These are phyloP conservation scores for Cutaneotrichosporon arboriforme DNA, from an alignment of 1,284 basidiomycete species.

Conservation along the genomic window DNA sequence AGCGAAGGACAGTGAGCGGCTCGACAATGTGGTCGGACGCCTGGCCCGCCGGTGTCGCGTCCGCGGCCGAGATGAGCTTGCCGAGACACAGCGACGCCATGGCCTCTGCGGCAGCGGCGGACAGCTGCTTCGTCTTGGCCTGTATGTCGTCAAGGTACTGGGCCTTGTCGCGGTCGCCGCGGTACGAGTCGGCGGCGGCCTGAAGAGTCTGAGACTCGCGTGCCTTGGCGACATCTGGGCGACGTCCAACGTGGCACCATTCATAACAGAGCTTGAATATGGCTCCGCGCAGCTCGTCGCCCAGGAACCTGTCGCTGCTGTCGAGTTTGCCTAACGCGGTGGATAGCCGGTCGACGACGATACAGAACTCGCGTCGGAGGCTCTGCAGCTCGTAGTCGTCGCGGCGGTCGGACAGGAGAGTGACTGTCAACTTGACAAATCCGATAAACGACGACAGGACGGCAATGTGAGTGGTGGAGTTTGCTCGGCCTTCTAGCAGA, in stretches of 20 bases:
- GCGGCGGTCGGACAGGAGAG: constrained; percentile 64
- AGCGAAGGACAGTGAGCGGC: constrained; percentile 47
- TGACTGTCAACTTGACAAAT: constrained; percentile 76
- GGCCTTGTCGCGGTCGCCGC: constrained; percentile 56
- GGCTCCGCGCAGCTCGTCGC: constrained; percentile 67
- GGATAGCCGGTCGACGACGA: constrained; percentile 78
- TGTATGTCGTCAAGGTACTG: constrained; percentile 57
- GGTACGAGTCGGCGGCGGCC: constrained; percentile 55
- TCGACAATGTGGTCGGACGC: constrained; percentile 44
- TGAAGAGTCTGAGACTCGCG: constrained; percentile 70
- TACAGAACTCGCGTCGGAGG: constrained; percentile 82
- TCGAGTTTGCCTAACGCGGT: constrained; percentile 66
- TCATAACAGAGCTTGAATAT: constrained; percentile 85
- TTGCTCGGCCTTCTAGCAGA: constrained; percentile 60
- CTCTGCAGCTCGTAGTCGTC: constrained; percentile 75
- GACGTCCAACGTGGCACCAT: constrained; percentile 82
- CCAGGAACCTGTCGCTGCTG: constrained; percentile 70
- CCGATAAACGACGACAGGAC: constrained; percentile 74
- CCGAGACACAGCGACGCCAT: constrained; percentile 69
- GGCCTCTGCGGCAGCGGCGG: constrained; percentile 71
- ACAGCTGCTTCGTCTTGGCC: constrained; percentile 65
- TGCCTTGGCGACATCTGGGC: constrained; percentile 67
- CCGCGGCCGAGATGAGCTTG: constrained; percentile 34
- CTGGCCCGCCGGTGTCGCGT: constrained; percentile 36
- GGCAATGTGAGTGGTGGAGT: constrained; percentile 58